These are phyloP conservation scores for Backusella circina DNA, from an alignment of 192 early-diverging fungal species.

Conservation along the genomic window DNA sequence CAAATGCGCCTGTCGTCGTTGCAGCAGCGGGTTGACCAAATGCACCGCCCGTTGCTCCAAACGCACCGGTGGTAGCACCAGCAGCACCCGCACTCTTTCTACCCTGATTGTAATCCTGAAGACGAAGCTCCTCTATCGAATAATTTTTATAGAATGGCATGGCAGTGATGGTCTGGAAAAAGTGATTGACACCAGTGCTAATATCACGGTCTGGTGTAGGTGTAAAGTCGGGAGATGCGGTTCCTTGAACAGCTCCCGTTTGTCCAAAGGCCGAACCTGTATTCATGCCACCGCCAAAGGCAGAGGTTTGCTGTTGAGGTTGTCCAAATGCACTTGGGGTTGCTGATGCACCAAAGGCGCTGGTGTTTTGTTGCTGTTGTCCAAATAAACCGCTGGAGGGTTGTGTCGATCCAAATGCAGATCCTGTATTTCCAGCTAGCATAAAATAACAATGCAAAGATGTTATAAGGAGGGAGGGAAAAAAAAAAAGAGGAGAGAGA, in stretches of 20 bases:
- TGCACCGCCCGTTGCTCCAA: slow-evolving; percentile 8
- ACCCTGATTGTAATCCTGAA: slow-evolving; percentile 83
- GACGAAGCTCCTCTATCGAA: slow-evolving; percentile 88
- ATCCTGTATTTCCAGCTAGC: slow-evolving; percentile 12
- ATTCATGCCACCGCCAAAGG: slow-evolving; percentile 29
- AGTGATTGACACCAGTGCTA: slow-evolving; percentile 51
- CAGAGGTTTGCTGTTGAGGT: slow-evolving; percentile 29
- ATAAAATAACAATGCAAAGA: not conserved
- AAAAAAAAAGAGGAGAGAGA: not conserved
- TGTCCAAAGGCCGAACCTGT: slow-evolving; percentile 40
- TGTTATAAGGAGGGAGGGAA: not conserved
- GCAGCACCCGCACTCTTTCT: slow-evolving; percentile 54
- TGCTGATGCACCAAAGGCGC: slow-evolving; percentile 43
- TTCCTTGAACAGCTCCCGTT: slow-evolving; percentile 41
- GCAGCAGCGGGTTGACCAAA: slow-evolving; percentile 36
- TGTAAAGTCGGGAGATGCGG: slow-evolving; percentile 51
- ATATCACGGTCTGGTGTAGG: slow-evolving; percentile 47
- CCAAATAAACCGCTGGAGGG: slow-evolving; percentile 28
- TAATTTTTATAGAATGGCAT: slow-evolving; percentile 84
- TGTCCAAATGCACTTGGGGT: slow-evolving; percentile 21
- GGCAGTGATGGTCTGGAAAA: slow-evolving; percentile 70
- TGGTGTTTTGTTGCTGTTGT: slow-evolving; percentile 21
- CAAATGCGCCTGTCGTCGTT: slow-evolving; percentile 4
- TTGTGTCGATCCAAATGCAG: slow-evolving; percentile 42
- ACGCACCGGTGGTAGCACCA: slow-evolving; percentile 38